Percentiles rank a stretch among this genome's conserved stretches.
phyloP scores from a whole-genome alignment of 345 rosid genomes.

The Cardamine chenopodiifolia region DNA sequence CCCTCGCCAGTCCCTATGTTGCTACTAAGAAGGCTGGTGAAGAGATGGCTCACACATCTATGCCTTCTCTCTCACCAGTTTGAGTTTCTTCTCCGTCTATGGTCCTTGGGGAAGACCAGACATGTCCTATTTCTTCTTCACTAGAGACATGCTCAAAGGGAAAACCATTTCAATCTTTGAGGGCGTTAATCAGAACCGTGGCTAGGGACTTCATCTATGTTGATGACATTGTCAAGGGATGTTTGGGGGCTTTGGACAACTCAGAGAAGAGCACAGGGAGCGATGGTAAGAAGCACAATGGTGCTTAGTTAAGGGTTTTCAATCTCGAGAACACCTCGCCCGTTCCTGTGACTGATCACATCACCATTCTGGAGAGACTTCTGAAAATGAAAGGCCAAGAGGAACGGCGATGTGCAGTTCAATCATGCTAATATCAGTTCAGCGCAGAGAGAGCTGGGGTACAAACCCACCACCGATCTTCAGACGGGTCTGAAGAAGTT shows the following conservation, averaged over 20 bases:
- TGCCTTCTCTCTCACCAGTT: slow-evolving; percentile 54
- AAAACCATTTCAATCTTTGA: slow-evolving; percentile 49
- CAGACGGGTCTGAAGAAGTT: slow-evolving; percentile 91
- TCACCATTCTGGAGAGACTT: slow-evolving; percentile 76
- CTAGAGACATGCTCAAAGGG: slow-evolving; percentile 52
- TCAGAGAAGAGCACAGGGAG: slow-evolving; percentile 91
- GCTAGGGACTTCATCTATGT: slow-evolving; percentile 62
- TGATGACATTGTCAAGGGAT: slow-evolving; percentile 93
- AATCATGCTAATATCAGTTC: slow-evolving; percentile 91
- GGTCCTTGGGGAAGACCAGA: slow-evolving; percentile 63
- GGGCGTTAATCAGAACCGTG: slow-evolving; percentile 47
- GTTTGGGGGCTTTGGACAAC: slow-evolving; percentile 80
- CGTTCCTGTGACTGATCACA: slow-evolving; percentile 73
- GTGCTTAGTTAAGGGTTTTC: slow-evolving; percentile 85
- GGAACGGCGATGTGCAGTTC: slow-evolving; percentile 88
- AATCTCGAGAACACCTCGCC: slow-evolving; percentile 95
- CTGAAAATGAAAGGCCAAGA: slow-evolving; percentile 86
- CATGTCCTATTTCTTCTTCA: slow-evolving; percentile 64
- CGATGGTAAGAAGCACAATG: slow-evolving; percentile 84
- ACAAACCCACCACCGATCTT: slow-evolving; percentile 84
- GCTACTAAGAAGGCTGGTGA: slow-evolving; percentile 65
- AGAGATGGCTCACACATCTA: slow-evolving; percentile 61
- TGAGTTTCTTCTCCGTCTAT: slow-evolving; percentile 56
- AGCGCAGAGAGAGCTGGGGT: slow-evolving; percentile 83
- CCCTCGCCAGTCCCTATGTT: slow-evolving; percentile 57